These are phyloP conservation scores for Xylariomycetidae sp. DNA, from an alignment of 2,329 filamentous ascomycete genomes.

Conservation along the genomic window DNA sequence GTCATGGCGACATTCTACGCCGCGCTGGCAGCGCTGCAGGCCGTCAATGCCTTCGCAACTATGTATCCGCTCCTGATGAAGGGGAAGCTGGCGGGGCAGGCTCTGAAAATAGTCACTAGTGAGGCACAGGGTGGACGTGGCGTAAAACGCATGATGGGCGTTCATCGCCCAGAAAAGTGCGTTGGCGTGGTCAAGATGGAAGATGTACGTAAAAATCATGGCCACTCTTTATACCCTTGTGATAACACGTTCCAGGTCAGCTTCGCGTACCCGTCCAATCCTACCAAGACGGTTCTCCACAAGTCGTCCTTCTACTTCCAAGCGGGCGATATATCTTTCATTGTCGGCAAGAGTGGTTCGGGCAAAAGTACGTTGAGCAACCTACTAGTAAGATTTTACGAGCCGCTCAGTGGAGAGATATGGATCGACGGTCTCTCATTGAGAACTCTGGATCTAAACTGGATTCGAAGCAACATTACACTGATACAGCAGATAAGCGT, in stretches of 20 bases:
- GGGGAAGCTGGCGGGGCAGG: slow-evolving; percentile 68
- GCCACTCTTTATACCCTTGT: no score
- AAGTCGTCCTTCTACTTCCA: slow-evolving; percentile 65
- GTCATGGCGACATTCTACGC: slow-evolving; percentile 85
- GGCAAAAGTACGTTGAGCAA: slow-evolving; percentile 88
- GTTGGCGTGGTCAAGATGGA: slow-evolving; percentile 65
- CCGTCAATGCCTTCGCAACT: slow-evolving; percentile 68
- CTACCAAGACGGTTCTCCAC: slow-evolving; percentile 53
- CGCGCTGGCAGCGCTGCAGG: slow-evolving; percentile 70
- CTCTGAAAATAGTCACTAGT: slow-evolving; percentile 46
- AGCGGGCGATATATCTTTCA: slow-evolving; percentile 68
- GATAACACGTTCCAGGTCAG: slow-evolving; percentile 66
- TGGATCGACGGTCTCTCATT: slow-evolving; percentile 62
- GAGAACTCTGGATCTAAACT: slow-evolving; percentile 57
- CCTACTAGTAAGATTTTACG: slow-evolving; percentile 74
- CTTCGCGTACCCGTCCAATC: slow-evolving; percentile 76
- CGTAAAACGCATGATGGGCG: slow-evolving; percentile 26
- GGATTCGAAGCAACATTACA: slow-evolving; percentile 74
- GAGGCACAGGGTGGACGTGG: slow-evolving; percentile 21
- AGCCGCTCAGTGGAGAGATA: slow-evolving; percentile 60
- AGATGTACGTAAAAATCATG: slow-evolving; percentile 52
- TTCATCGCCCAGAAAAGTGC: slow-evolving; percentile 39
- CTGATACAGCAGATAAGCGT: slow-evolving; percentile 78
- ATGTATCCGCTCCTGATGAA: slow-evolving; percentile 75
- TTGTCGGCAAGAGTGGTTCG: slow-evolving; percentile 83